Evolutionary conservation across 2,329 filamentous ascomycete genomes (phyloP).

Genomic region (Pyrenochaeta sp.): DNA sequence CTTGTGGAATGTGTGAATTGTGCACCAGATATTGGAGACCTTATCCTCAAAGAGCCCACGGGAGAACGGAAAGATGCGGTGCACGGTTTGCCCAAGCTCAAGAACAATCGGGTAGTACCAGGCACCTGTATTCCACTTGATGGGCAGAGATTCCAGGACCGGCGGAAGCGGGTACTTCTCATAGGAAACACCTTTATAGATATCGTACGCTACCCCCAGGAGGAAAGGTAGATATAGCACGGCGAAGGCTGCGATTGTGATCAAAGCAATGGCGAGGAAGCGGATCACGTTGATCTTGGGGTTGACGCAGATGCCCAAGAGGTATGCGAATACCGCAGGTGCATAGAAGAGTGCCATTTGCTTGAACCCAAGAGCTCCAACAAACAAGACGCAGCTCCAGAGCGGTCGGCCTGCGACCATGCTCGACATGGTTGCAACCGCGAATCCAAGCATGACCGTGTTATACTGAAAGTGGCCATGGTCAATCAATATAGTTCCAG

Average conservation of each 20-base stretch:
- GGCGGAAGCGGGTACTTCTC: constrained; percentile 65
- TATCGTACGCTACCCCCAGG: constrained; percentile 73
- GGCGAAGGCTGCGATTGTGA: constrained; percentile 76
- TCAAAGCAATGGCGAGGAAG: constrained; percentile 76
- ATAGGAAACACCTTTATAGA: constrained; percentile 67
- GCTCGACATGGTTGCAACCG: constrained; percentile 85
- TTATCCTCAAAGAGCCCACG: constrained; percentile 98
- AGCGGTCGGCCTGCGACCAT: constrained; percentile 83
- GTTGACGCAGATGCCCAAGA: constrained; percentile 84
- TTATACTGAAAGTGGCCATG: constrained; percentile 99
- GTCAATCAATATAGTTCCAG: constrained; percentile 87
- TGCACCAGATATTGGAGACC: constrained; percentile 98
- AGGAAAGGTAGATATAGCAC: constrained; percentile 79
- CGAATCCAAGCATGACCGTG: constrained; percentile 94
- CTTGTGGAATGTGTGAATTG: constrained; percentile 88
- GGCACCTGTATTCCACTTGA: constrained; percentile 66
- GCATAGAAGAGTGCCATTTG: constrained; percentile 99
- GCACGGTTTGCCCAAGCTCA: constrained; percentile 82
- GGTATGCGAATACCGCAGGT: constrained; percentile 88
- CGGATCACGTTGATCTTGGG: constrained; percentile 72
- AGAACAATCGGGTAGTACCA: constrained; percentile 77
- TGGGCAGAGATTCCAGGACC: constrained; percentile 69
- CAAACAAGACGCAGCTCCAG: constrained; percentile 94
- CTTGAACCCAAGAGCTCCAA: constrained; percentile 93
- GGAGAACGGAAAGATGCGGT: constrained; percentile 94